phyloP scores from a whole-genome alignment of 176 grass and related monocot species.

The Ensete glaucum region DNA sequence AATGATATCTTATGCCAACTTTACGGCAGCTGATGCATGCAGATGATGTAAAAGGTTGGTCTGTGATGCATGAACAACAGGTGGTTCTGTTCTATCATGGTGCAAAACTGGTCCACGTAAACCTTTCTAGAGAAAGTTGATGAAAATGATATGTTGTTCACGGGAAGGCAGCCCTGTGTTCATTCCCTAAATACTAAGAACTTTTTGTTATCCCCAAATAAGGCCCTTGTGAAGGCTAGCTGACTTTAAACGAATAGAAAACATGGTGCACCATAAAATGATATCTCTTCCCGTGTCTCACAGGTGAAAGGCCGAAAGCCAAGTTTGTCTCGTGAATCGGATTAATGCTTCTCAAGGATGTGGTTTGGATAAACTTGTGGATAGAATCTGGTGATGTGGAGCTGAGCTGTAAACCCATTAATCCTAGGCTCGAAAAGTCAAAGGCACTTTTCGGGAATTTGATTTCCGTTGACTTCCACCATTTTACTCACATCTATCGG shows the following conservation, averaged over 20 bases:
- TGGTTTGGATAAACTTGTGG: slow-evolving; percentile 7
- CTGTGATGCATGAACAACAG: no score
- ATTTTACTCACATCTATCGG: no score
- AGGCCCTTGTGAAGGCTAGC: background rate
- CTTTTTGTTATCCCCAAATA: background rate
- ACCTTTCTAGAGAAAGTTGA: background rate
- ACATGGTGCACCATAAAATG: background rate
- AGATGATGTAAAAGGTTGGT: no score
- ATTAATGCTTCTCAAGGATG: background rate
- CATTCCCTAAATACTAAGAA: no score
- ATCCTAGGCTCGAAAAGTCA: no score
- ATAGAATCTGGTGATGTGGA: slow-evolving; percentile 6
- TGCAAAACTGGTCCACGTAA: background rate
- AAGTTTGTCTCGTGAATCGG: background rate
- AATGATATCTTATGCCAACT: no score
- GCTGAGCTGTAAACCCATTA: background rate
- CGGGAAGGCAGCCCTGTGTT: background rate
- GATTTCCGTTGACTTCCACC: no score
- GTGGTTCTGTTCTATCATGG: background rate
- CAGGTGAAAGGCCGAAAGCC: background rate
- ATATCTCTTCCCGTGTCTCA: background rate
- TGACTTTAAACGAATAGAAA: background rate
- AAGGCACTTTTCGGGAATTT: no score
- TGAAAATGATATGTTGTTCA: background rate
- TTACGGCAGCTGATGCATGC: no score